These are phyloP conservation scores for Phialophora chinensis DNA, from an alignment of 2,329 filamentous ascomycete species.

Conservation along the genomic window DNA sequence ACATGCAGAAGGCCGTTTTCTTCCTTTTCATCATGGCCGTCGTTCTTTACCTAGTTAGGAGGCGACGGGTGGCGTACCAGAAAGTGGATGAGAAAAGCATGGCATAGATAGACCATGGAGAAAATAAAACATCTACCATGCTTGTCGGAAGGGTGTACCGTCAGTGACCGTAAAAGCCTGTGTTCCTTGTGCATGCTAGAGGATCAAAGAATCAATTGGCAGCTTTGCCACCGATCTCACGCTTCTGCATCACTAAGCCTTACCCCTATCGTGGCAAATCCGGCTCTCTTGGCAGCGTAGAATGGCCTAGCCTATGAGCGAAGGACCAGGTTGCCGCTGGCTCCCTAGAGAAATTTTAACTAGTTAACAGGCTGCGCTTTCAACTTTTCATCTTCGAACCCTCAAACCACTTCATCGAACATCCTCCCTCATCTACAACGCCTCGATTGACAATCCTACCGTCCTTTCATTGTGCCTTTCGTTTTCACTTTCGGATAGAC, in stretches of 20 bases:
- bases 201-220: too few species aligned
- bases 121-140: background rate
- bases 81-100: constrained; percentile 37
- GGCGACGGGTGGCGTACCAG: constrained; percentile 25
- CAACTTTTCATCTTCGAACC: constrained; percentile 27
- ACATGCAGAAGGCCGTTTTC: constrained; percentile 32
- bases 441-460: constrained; percentile 23
- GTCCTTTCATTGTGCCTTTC: constrained; percentile 39
- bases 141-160: background rate
- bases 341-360: constrained; percentile 29
- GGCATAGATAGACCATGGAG: constrained; percentile 26
- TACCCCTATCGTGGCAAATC: constrained; percentile 7
- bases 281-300: background rate
- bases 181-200: background rate
- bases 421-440: constrained; percentile 27
- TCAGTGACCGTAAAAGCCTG: background rate
- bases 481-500: constrained; percentile 41
- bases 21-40: constrained; percentile 34
- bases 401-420: constrained; percentile 21
- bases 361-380: constrained; percentile 29
- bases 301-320: constrained; percentile 3
- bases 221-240: constrained; percentile 1
- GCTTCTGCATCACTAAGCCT: constrained; percentile 7
- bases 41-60: constrained; percentile 28
- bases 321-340: constrained; percentile 9